Evolutionary conservation across 495 filamentous ascomycete genomes (phyloP), one percentile per base, ranked within the genome.

Genomic region (Xylaria curta): DNA sequence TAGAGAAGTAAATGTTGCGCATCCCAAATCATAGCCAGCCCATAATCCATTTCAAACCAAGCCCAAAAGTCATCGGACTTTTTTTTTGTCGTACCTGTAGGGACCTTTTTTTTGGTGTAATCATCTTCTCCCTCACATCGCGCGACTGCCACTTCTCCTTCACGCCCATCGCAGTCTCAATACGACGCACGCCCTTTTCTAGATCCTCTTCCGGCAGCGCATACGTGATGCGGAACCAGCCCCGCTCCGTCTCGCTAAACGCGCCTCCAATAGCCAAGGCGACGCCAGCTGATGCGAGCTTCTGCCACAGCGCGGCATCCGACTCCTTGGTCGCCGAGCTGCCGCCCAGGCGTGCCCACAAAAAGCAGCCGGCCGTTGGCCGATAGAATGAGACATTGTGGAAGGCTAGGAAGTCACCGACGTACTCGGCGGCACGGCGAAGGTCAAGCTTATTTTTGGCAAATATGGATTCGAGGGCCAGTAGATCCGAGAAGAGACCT

Each of bases 341-440:
- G 33, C 59, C 59, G 21, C 59, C 59, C 19, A 62, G 59, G n/a
- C 59, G 59, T n/a, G 59, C 59, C 59, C 59, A 62, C 10, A 62
- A 19, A 33, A 62, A 62, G 9, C 59, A 62, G 36, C 59, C 59
- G n/a, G 59, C 59, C n/a, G 36, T 42, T 9, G 59, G 59, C 59
- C 59, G 59, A 6, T 62, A 62, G 59, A 62, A 62, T 3, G 59
- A 38, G 36, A 62, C 38, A 13, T 42, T 42, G 9, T 62, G 59
- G 59, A 38, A 42, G 19, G 59, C 58, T 12, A 62, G 38, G 36
- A 62, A 62, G 36, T 62, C 59, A n/a, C 59, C 31, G 59, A 62
- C 36, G 26, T 62, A 42, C 33, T 38, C 59, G n/a, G 59, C 59
- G 13, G 59, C 59, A 36, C n/a, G 15, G 4, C 59, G 59, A 10